Conservation (phyloP, 176 grass and related monocot species). For the Ampelocalamus luodianensis region DNA sequence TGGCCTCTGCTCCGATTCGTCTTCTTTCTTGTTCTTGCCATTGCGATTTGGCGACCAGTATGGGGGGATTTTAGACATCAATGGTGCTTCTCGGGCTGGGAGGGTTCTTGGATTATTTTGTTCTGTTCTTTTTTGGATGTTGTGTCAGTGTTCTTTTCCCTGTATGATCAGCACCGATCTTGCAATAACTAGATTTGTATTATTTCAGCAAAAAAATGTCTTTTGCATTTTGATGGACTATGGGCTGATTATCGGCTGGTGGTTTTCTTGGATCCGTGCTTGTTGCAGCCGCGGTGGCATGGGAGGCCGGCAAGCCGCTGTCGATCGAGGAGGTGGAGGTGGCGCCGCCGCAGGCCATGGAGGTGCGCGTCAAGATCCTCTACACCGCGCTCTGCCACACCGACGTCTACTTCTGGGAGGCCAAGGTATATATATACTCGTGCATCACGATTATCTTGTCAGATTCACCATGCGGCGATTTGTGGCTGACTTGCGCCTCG, state of each 20-base stretch:
- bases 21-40: background rate
- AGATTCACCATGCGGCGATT: background rate
- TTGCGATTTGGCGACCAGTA: background rate
- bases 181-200: background rate
- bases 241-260: background rate
- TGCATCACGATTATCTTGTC: background rate
- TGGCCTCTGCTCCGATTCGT: background rate
- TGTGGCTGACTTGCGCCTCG: constrained; percentile 39
- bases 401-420: constrained; percentile 95
- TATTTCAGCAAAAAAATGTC: background rate
- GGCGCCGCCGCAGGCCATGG: constrained; percentile 82
- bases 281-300: constrained; percentile 72
- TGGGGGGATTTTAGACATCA: background rate
- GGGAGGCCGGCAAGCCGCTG: constrained; percentile 88
- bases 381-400: constrained; percentile 86
- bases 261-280: background rate
- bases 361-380: constrained; percentile 80
- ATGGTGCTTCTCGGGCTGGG: background rate
- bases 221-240: background rate
- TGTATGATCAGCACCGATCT: background rate
- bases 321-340: constrained; percentile 85
- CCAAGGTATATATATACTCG: constrained; percentile 62
- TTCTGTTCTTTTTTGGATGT: background rate
- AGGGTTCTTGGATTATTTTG: background rate
- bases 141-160: background rate